Conservation (phyloP, 495 filamentous ascomycete genomes). For the Sphaerosporella brunnea region DNA sequence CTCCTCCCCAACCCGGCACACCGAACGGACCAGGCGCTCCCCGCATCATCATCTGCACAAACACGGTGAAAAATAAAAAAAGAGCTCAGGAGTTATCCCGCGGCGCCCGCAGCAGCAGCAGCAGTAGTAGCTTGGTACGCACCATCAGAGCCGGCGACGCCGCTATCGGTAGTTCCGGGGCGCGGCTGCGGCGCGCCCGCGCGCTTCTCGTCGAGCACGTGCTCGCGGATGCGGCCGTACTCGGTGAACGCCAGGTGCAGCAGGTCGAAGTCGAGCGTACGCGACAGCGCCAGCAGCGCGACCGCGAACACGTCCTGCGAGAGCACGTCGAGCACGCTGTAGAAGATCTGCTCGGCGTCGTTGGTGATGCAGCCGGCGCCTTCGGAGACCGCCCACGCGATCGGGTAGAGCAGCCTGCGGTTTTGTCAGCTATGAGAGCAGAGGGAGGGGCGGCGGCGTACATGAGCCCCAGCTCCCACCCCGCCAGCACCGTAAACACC, state of each 20-base stretch:
- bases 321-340: conserved; percentile 47
- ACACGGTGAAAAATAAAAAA: too few relatives aligned
- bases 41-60: too few relatives aligned
- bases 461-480: conserved; percentile 38
- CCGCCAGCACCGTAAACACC: conserved; percentile 37
- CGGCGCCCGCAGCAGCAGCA: too few relatives aligned
- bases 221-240: conserved; percentile 18
- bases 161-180: too few relatives aligned
- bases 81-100: too few relatives aligned
- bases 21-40: too few relatives aligned
- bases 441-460: conserved; percentile 10
- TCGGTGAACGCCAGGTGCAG: conserved; percentile 15
- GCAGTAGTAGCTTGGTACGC: too few relatives aligned
- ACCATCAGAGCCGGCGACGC: too few relatives aligned
- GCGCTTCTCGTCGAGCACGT: too few relatives aligned
- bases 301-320: conserved; percentile 39
- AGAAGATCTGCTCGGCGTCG: conserved; percentile 50
- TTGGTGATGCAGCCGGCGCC: conserved; percentile 49
- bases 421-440: not conserved
- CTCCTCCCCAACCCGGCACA: too few relatives aligned
- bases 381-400: conserved; percentile 49
- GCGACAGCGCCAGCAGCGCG: conserved; percentile 27
- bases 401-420: conserved; percentile 47
- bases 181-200: too few relatives aligned
- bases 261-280: conserved; percentile 17